Evolutionary conservation across 1,284 basidiomycete genomes (phyloP).

Genomic region (Rhodotorula sp.): DNA sequence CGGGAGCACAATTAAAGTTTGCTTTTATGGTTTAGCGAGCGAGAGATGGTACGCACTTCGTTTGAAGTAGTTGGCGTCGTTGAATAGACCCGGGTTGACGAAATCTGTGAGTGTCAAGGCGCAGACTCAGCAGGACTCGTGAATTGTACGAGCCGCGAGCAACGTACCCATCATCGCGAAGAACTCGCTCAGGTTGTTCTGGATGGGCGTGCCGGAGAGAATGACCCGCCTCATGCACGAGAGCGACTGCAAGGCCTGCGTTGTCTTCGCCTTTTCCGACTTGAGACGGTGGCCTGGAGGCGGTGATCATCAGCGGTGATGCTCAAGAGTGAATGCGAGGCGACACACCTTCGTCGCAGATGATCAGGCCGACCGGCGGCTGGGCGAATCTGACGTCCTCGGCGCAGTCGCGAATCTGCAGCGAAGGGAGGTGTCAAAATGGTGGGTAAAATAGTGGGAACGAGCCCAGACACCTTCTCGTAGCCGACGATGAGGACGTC

Average conservation of each 20-base stretch:
- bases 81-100: constrained; percentile 81
- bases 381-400: constrained; percentile 50
- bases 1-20: constrained; percentile 56
- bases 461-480: constrained; percentile 55
- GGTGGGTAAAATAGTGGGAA: background rate
- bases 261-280: constrained; percentile 87
- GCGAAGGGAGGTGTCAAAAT: background rate
- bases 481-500: constrained; percentile 93
- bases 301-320: too few relatives aligned
- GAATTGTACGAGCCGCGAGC: too few relatives aligned
- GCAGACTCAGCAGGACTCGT: background rate
- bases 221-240: constrained; percentile 54
- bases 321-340: background rate
- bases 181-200: constrained; percentile 94
- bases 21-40: background rate
- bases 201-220: constrained; percentile 90
- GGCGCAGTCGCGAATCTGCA: constrained; percentile 39
- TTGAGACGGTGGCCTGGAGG: constrained; percentile 82
- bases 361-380: constrained; percentile 85
- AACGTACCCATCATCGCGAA: constrained; percentile 76
- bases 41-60: constrained; percentile 16
- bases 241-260: constrained; percentile 59
- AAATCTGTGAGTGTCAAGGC: constrained; percentile 63
- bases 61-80: constrained; percentile 44
- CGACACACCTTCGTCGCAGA: constrained; percentile 84